Evolutionary conservation across 495 filamentous ascomycete genomes (phyloP), one percentile per base, ranked within the genome.

Genomic region (Cryomyces minteri): DNA sequence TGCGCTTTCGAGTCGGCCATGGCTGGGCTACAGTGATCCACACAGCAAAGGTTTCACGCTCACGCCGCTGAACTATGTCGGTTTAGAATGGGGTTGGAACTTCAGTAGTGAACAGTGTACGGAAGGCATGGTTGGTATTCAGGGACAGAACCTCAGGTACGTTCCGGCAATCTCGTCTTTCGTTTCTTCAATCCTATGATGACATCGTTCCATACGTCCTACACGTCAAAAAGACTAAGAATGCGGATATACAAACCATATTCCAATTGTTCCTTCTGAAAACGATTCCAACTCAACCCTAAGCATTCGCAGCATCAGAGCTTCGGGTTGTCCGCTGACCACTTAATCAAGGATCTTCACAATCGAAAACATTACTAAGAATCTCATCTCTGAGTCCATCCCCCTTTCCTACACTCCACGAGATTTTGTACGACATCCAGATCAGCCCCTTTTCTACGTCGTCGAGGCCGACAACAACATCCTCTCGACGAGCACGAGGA

Each of bases 71-170:
- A 80, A 82, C 54, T 94, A 94, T 53, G 72, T 73, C 30, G 79
- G 76, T n/a, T 69, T 99, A 5, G 86, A 93, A 56, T 94, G 84
- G 69, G 88, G 83, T 18, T 93, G 87, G 79, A 94, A 82, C 52
- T 95, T 99, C 53, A 90, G 81, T 54, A 94, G 85, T 54, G 85
- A 94, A 62, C 80, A 90, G 55, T 92, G 86, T 51, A 69, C 78
- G 10, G 87, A 94, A 62, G 88, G 90, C 25, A 88, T 99, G 80
- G 88, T 96, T 33, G 88, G 87, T 44, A 88, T 99, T 44, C 83
- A 94, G 61, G 85, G 78, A 30, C 77, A 87, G 56, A 92, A 82
- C 59, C 67, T 99, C 14, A 69, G 84, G 86, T 92, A 73, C 61
- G 84, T 76, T 51, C 7, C 34, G 34, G 7, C 34, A 12, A 7